phyloP scores from a whole-genome alignment of 2,329 filamentous ascomycete species.

The Parastagonospora avenae region DNA sequence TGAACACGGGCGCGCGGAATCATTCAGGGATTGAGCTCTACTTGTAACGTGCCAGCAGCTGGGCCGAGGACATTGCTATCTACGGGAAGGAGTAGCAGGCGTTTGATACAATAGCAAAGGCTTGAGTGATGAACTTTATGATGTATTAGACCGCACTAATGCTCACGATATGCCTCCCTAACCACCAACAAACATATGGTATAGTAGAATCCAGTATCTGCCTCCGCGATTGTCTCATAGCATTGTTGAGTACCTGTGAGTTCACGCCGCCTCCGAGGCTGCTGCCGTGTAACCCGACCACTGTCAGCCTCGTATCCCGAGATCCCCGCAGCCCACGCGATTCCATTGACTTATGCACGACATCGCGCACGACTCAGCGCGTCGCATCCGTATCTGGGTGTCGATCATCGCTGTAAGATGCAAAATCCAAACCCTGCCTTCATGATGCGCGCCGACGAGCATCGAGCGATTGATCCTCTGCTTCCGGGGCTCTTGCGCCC shows the following conservation, averaged over 20 bases:
- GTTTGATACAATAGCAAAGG: neutral
- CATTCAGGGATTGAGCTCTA: neutral
- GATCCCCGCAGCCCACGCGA: constrained; percentile 17
- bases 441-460: constrained; percentile 27
- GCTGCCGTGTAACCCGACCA: constrained; percentile 11
- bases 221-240: neutral
- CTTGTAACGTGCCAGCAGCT: no score
- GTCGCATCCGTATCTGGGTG: constrained; percentile 8
- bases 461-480: constrained; percentile 33
- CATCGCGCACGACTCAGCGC: constrained; percentile 9
- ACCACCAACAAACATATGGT: neutral
- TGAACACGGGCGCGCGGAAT: neutral
- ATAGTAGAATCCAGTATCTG: neutral
- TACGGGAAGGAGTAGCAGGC: neutral
- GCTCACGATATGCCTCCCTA: no score
- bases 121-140: neutral
- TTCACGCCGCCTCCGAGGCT: neutral
- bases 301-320: constrained; percentile 10
- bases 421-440: constrained; percentile 24
- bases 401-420: constrained; percentile 22
- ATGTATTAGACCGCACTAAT: neutral
- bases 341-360: constrained; percentile 11
- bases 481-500: constrained; percentile 72
- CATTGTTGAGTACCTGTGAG: neutral
- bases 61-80: neutral